Evolutionary conservation across 1,284 basidiomycete genomes (phyloP).

Genomic region (Bondarzewia mesenterica): DNA sequence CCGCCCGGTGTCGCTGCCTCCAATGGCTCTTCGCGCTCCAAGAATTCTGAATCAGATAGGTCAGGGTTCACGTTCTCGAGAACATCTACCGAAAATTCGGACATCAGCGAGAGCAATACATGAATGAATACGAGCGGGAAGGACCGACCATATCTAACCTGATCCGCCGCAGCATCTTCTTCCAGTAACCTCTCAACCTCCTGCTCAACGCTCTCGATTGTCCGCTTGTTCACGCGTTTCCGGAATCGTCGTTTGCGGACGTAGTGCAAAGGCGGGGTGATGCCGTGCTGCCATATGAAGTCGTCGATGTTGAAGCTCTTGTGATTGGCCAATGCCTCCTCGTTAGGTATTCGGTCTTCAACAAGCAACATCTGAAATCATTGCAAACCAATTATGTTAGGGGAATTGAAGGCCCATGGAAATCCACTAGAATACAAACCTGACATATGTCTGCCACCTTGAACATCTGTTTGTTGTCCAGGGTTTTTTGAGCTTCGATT

Average conservation of each 20-base stretch:
- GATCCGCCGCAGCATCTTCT: conserved; percentile 75
- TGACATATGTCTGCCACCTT: conserved; percentile 98
- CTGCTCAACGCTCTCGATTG: conserved; percentile 95
- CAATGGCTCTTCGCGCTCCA: conserved; percentile 56
- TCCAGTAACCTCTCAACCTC: conserved; percentile 90
- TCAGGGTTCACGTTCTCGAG: conserved; percentile 82
- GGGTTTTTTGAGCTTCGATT: conserved; percentile 92
- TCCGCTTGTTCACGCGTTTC: conserved; percentile 82
- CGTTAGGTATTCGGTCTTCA: conserved; percentile 67
- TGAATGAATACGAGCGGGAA: not conserved
- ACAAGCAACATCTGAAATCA: conserved; percentile 76
- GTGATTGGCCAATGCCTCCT: conserved; percentile 48
- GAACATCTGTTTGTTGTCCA: conserved; percentile 96
- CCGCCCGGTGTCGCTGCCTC: conserved; percentile 58
- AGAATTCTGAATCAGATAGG: conserved; percentile 78
- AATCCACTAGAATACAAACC: conserved; percentile 33
- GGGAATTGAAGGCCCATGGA: conserved; percentile 5
- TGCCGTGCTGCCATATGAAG: conserved; percentile 95
- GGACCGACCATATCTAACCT: conserved; percentile 67
- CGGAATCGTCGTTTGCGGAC: conserved; percentile 91
- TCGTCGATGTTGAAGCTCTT: conserved; percentile 87
- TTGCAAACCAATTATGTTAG: conserved; percentile 11
- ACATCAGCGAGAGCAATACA: not conserved
- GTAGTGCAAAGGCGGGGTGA: conserved; percentile 90
- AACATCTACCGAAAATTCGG: conserved; percentile 40